Evolutionary conservation across 2,329 filamentous ascomycete genomes (phyloP).

Genomic region (Zymoseptoria passerinii): DNA sequence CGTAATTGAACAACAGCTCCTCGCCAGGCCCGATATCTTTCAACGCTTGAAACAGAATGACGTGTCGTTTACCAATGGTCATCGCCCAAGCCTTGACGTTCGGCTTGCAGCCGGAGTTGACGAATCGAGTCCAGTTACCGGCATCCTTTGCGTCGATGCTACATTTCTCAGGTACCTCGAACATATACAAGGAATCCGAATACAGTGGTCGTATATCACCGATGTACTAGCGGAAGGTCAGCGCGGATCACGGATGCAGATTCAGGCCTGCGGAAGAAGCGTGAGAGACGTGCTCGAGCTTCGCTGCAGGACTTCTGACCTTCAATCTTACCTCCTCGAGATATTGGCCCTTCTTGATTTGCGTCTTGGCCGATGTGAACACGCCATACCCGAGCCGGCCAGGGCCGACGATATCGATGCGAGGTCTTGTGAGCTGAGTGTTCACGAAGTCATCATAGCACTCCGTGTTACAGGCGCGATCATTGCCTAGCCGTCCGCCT

Average conservation of each 20-base stretch:
- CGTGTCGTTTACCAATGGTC: conserved; percentile 2
- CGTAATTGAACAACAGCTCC: conserved; percentile 7
- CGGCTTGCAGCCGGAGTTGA: conserved; percentile 7
- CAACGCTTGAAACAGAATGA: conserved; percentile 3
- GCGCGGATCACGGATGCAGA: too few species aligned
- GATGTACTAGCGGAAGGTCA: background rate
- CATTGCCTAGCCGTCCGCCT: background rate
- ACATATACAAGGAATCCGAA: background rate
- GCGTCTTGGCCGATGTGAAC: conserved; percentile 1
- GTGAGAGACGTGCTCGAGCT: too few species aligned
- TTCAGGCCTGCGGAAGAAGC: too few species aligned
- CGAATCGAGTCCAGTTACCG: conserved; percentile 10
- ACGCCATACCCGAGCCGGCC: conserved; percentile 5
- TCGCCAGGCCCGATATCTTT: conserved; percentile 2
- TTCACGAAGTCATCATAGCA: background rate
- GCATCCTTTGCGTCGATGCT: conserved; percentile 2
- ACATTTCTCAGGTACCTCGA: background rate
- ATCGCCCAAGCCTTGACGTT: background rate
- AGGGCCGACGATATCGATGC: conserved; percentile 5
- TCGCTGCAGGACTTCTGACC: too few species aligned
- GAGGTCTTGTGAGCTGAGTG: background rate
- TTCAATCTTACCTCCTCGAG: conserved; percentile 1
- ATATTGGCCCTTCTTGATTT: conserved; percentile 4
- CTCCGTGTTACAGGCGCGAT: background rate
- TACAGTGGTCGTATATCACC: conserved; percentile 2